Base-by-base conservation (phyloP, 805 yeast species). In the Yamadazyma laniorum region DNA sequence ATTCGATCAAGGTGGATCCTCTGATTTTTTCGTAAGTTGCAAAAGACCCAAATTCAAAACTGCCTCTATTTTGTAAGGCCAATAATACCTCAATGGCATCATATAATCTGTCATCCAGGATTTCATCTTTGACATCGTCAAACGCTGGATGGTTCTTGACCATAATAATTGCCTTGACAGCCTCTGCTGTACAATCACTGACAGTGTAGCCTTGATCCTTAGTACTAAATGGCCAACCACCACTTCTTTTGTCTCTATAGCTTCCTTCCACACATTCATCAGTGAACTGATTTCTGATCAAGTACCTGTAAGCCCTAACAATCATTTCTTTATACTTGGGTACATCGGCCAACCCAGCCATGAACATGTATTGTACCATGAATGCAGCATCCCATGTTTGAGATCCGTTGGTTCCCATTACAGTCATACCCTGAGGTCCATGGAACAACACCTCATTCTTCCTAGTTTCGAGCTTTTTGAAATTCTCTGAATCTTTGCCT, bases 341-440 rank as follows among this genome's bases (percentile, higher is more conserved):
- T 23, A 69, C 50, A 19, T 80, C 83, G 3, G 86, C 90, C 25
- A 90, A 61, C 0, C 95, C 96, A 0, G 95, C 85, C 52, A 75
- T 67, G 43, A 87, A 80, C 45, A 79, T 74, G 52, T 87, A 86
- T 56, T 93, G 99, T 18, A 93, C 70, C 39, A 86, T 84, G 65
- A 93, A 91, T 0, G 97, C 90, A 18, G 82, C 81, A 60, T 93
- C 99, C 99, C 99, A 93, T 1, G 84, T 90, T 62, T 93, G 99
- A 0, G 86, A 87, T 17, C 99, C 99, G 59, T 93, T 93, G 0
- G 99, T 93, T 2, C 99, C 99, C 86, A 85, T 87, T 40, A 87
- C 84, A 2, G 91, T 77, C 80, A 93, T 74, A 4, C 99, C 99
- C 55, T 84, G 85, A 0, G 89, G 85, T 0, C 96, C 95, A 64